A percentile compares a stretch with the other conserved stretches of the same genome.
These are phyloP conservation scores for Puccinia polysora DNA, from an alignment of 1,284 basidiomycete species.

Conservation along the genomic window DNA sequence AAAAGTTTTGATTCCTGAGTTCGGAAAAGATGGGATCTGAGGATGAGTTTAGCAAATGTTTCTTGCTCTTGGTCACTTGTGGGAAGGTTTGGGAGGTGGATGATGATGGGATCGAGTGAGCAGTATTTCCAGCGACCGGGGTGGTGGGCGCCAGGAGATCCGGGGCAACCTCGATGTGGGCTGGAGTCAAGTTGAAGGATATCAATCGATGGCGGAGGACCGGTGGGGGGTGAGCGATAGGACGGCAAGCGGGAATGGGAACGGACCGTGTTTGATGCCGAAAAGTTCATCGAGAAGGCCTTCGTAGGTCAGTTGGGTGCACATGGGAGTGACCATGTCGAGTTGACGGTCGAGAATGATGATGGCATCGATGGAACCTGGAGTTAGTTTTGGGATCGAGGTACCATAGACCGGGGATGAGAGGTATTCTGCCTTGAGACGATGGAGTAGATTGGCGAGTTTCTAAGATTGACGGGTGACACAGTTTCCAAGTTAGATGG, in stretches of 20 bases:
- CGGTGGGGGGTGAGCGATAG: not conserved
- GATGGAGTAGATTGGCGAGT: constrained; percentile 67
- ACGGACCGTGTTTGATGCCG: constrained; percentile 78
- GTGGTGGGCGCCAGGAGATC: constrained; percentile 67
- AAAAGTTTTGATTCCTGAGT: constrained; percentile 87
- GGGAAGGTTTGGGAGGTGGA: constrained; percentile 37
- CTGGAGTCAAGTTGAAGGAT: not conserved
- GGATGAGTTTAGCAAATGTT: constrained; percentile 70
- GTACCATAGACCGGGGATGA: constrained; percentile 44
- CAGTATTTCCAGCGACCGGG: constrained; percentile 44
- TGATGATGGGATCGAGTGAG: constrained; percentile 42
- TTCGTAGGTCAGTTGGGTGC: constrained; percentile 94
- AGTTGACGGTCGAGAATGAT: constrained; percentile 83
- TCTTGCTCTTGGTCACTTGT: constrained; percentile 64
- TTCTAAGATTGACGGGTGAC: constrained; percentile 58
- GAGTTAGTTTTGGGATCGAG: constrained; percentile 45
- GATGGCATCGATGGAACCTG: constrained; percentile 68
- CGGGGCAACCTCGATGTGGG: constrained; percentile 52
- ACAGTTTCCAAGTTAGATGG: constrained; percentile 17
- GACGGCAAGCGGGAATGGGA: too few relatives aligned
- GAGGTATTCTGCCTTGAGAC: constrained; percentile 56
- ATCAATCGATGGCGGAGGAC: not conserved
- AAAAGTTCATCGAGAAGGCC: constrained; percentile 93
- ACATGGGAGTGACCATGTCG: constrained; percentile 92
- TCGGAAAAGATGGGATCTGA: constrained; percentile 80